Conservation (phyloP, 345 rosid genomes). For the Ceriops tagal region DNA sequence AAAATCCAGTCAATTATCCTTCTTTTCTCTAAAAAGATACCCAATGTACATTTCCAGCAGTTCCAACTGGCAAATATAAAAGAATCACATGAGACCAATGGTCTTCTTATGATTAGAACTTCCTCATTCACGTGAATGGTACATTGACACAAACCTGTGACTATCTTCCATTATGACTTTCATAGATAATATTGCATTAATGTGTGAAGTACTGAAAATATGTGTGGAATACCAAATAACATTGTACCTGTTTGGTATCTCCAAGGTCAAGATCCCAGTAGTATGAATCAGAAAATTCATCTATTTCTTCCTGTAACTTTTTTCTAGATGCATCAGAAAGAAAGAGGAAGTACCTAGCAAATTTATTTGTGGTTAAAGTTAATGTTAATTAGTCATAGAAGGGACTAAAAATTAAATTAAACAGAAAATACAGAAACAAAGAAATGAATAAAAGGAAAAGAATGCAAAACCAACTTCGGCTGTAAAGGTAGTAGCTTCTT, state of each 20-base stretch:
- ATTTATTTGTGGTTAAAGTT: background rate
- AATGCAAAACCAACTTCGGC: constrained; percentile 60
- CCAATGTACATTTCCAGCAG: background rate
- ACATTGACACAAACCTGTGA: too few relatives aligned
- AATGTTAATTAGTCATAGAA: too few relatives aligned
- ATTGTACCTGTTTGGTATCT: constrained; percentile 69
- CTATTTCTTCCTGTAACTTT: constrained; percentile 79
- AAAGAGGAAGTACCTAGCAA: constrained; percentile 72
- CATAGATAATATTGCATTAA: background rate
- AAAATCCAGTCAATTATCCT: background rate
- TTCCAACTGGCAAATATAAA: background rate
- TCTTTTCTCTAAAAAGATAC: background rate
- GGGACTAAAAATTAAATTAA: background rate
- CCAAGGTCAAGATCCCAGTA: constrained; percentile 73
- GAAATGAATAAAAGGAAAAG: constrained; percentile 5
- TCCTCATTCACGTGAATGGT: too few relatives aligned
- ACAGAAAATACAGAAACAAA: background rate
- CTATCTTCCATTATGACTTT: background rate
- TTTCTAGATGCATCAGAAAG: constrained; percentile 67
- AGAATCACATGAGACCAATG: background rate
- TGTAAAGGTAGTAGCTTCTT: constrained; percentile 72
- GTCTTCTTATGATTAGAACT: too few relatives aligned
- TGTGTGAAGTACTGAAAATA: constrained; percentile 12
- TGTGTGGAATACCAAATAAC: background rate
- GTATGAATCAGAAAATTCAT: constrained; percentile 81